Evolutionary conservation across 495 filamentous ascomycete genomes (phyloP), one percentile per base, ranked within the genome.

Genomic region (Talaromyces trachyspermus): DNA sequence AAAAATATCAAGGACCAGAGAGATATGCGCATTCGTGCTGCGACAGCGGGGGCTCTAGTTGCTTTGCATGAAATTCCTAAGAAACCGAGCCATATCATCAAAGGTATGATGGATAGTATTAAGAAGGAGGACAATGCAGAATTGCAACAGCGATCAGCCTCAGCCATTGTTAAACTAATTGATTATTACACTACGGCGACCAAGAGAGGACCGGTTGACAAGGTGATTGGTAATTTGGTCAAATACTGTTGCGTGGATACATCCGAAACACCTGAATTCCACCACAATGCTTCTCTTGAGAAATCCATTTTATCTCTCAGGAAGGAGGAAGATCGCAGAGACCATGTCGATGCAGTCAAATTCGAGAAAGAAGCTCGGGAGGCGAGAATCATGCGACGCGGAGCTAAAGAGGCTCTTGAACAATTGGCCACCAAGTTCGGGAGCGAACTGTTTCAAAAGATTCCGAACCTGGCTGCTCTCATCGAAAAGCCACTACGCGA

Each of bases 211-310:
- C 86, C 90, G 2, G 88, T 90, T 18, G 88, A 95, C 57, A 98
- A 98, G 64, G 84, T 98, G 40, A 88, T 94, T 24, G 77, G 83
- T 23, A 98, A 98, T 63, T 63, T 98, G 46, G 85, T 91, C 64
- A 95, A 95, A 55, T 98, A 95, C 65, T 94, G 88, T 58, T 97
- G 92, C 58, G 84, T 95, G 50, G 92, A 98, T 56, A 94, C 90
- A 5, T 92, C 94, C 0, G 92, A 97, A 63, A 97, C 95, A 0
- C 92, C 92, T 6, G 95, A 96, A 55, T 97, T 96, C 62, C 79
- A 80, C 11, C 77, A 79, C 25, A 91, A 95, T 56, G 84, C 79
- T 0, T 55, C 68, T 19, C 79, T 90, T 43, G 84, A 83, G 37
- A 81, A 79, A 50, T 82, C 83, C 7, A 89, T 98, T 49, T 64